These are phyloP conservation scores for Pichia sp. DNA, from an alignment of 1,139 yeast species.

Conservation along the genomic window DNA sequence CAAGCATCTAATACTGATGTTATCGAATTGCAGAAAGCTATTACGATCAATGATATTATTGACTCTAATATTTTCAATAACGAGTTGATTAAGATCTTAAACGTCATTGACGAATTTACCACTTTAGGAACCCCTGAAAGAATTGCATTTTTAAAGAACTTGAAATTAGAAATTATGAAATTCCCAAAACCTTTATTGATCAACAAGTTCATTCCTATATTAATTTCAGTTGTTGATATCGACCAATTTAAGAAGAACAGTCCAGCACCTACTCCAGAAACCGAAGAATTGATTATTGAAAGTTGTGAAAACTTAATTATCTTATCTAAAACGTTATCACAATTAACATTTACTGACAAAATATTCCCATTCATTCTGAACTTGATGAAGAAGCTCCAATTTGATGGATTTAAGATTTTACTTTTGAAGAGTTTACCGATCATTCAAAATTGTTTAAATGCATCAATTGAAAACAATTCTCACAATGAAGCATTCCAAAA, in stretches of 20 bases:
- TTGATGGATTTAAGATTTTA: conserved; percentile 31
- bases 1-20: conserved; percentile 38
- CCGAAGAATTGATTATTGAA: conserved; percentile 50
- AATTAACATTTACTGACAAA: conserved; percentile 73
- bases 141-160: conserved; percentile 63
- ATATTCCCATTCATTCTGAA: conserved; percentile 48
- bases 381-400: conserved; percentile 36
- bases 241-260: conserved; percentile 31
- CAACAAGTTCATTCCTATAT: conserved; percentile 72
- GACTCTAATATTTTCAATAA: conserved; percentile 68
- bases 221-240: conserved; percentile 43
- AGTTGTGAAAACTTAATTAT: conserved; percentile 57
- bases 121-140: conserved; percentile 73
- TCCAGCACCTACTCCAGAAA: conserved; percentile 35
- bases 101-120: conserved; percentile 80
- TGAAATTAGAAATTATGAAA: conserved; percentile 55
- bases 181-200: conserved; percentile 72
- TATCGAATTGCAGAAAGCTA: conserved; percentile 39
- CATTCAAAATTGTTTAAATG: conserved; percentile 47
- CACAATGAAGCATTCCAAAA: conserved; percentile 24
- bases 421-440: conserved; percentile 41
- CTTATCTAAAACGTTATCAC: conserved; percentile 69
- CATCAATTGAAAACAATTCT: conserved; percentile 35
- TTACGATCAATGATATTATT: conserved; percentile 51
- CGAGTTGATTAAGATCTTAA: conserved; percentile 77